Evolutionary conservation across 352 stramenopile genomes (phyloP), one percentile per base, ranked within the genome.

Genomic region (Phytophthora crassamura): DNA sequence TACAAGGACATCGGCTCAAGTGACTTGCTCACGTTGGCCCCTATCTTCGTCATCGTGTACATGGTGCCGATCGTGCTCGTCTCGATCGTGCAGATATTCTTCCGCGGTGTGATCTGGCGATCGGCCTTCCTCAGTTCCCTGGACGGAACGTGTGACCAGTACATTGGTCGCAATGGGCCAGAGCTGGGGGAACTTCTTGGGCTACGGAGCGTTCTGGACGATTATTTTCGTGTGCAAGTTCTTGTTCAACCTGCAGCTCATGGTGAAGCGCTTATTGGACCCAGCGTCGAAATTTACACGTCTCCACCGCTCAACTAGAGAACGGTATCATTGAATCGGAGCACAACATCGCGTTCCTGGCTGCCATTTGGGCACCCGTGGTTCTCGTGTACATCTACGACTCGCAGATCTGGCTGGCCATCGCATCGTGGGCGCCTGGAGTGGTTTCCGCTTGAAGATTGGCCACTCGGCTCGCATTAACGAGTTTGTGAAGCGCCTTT

Each of bases 171-270:
- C 54, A 71, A 96, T 94, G 86, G 70, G 72, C 3, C 86, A 93
- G 67, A 76, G 42, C 22, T 96, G 80, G 84, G 75, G 80, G 25
- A 75, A 72, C 46, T 86, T 93, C 51, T 34, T 90, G 7, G 64
- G 66, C 32, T 94, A 94, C 57, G 84, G 80, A 10, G 57, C 82
- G 45, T 93, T 96, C 51, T 96, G 88, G 88, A 80, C 66, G 9
- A 43, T 96, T 30, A 81, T 94, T 67, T 94, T 96, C 59, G 69
- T 87, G 30, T 97, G 93, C 84, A 99, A 99, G 82, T 90, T 99
- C 30, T 86, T 94, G 47, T 99, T 99, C 69, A 98, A 97, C 33
- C 95, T 99, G 64, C 80, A 98, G 53, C 98, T 99, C 59, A 98
- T 99, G 82, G 90, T 99, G 39, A 98, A 98, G 68, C 93, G 40